Evolutionary conservation across 2,329 filamentous ascomycete species (phyloP), one percentile per base, ranked within the genome.

Genomic region (Tolypocladium inflatum): DNA sequence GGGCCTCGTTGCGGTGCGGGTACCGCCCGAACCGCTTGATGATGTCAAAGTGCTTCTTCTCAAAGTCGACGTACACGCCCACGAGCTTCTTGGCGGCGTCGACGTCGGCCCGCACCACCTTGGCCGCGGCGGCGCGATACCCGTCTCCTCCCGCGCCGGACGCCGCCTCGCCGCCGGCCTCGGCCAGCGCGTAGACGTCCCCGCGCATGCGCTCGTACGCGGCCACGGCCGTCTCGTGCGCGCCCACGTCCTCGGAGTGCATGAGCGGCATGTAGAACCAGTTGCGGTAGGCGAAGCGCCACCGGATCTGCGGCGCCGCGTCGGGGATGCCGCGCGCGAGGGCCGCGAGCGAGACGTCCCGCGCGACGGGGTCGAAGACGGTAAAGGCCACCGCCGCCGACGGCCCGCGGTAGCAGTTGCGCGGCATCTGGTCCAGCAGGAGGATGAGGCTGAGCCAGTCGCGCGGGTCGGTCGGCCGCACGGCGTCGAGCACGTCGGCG

Each of bases 201-300:
- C 58, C 60, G 33, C 62, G 62, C 39, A 75, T 66, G 7, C 67
- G 65, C 1, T 63, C 66, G 26, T 73, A 69, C 23, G 72, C 67
- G 6, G 63, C 61, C 0, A 70, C 58, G 4, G 74, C 70, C 35
- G 67, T 57, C 11, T 78, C 67, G 58, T 85, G 83, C 4, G 72
- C 68, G 0, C 69, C 64, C 1, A 77, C 55, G 26, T 78, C 70
- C 65, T 86, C 83, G 0, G 80, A 79, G 67, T 88, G 85, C 75
- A 81, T 78, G 7, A 87, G 68, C 0, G 85, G 83, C 64, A 87
- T 69, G 63, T 79, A 79, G 64, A 86, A 81, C 82, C 84, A 88
- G 23, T 70, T 68, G 2, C 80, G 75, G 52, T 77, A 75, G 30
- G 66, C 65, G 58, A 70, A 66, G 55, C 66, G 65, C 70, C 66